Percentiles rank a stretch among this genome's conserved stretches.
phyloP scores from a whole-genome alignment of 2,329 filamentous ascomycete genomes.

The Spiromastix sp. region DNA sequence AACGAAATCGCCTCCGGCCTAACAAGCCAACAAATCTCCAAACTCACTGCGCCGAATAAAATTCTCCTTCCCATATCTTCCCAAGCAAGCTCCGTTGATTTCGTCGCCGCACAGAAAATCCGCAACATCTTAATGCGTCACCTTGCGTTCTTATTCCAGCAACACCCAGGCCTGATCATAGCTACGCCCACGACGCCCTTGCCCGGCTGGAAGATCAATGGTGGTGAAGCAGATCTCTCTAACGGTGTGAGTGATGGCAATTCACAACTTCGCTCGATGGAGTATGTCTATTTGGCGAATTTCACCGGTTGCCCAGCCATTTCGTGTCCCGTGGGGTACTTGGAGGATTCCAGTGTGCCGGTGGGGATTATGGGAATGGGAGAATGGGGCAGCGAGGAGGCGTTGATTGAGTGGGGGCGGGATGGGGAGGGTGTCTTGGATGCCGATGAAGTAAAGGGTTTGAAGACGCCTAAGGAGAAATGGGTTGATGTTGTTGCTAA shows the following conservation, averaged over 20 bases:
- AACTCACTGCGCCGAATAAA: conserved; percentile 57
- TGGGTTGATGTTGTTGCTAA: conserved; percentile 31
- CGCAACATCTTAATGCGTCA: conserved; percentile 71
- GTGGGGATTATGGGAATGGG: conserved; percentile 45
- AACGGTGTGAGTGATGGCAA: conserved; percentile 65
- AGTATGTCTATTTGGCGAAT: conserved; percentile 79
- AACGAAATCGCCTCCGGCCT: conserved; percentile 52
- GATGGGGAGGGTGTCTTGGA: conserved; percentile 40
- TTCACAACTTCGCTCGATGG: conserved; percentile 64
- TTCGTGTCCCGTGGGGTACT: conserved; percentile 65
- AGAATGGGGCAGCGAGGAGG: conserved; percentile 46
- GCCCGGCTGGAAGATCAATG: conserved; percentile 59
- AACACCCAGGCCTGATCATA: conserved; percentile 65
- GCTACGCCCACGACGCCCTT: conserved; percentile 68
- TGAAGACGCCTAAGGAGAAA: conserved; percentile 20
- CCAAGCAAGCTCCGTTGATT: conserved; percentile 58
- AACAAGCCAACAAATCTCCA: conserved; percentile 40
- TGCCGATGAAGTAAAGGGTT: conserved; percentile 12
- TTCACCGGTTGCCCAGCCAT: conserved; percentile 69
- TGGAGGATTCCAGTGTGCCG: conserved; percentile 34
- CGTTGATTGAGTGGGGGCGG: conserved; percentile 41
- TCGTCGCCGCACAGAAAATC: conserved; percentile 62
- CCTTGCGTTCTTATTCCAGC: conserved; percentile 58
- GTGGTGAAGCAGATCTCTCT: conserved; percentile 49
- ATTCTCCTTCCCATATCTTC: conserved; percentile 56